A percentile compares a stretch with the other conserved stretches of the same genome.
These are phyloP conservation scores for Adansonia madagascariensis DNA, from an alignment of 441 rosid genomes.

Conservation along the genomic window DNA sequence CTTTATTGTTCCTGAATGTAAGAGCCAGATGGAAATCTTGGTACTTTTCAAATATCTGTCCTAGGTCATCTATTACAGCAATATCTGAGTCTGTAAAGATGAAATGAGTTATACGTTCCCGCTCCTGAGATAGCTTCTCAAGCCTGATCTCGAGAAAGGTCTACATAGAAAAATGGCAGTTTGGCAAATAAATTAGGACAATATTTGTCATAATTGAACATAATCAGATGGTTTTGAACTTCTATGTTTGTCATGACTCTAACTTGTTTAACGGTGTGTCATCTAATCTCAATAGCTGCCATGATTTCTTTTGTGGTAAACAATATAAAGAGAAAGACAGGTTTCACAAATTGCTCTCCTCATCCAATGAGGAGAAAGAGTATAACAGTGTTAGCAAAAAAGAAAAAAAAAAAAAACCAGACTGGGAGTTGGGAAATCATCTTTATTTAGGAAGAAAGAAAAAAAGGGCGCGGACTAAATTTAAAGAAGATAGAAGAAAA, in stretches of 20 bases:
- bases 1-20: constrained; percentile 91
- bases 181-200: constrained; percentile 11
- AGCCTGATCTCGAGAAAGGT: constrained; percentile 67
- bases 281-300: background rate
- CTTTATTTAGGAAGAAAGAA: background rate
- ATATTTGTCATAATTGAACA: background rate
- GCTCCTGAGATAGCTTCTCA: constrained; percentile 44
- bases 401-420: background rate
- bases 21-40: constrained; percentile 78
- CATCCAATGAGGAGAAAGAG: background rate
- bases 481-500: background rate
- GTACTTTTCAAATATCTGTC: constrained; percentile 57
- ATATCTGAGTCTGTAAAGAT: constrained; percentile 91
- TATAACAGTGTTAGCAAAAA: background rate
- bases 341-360: background rate
- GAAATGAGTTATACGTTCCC: constrained; percentile 53
- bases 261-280: background rate
- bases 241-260: constrained; percentile 2
- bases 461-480: background rate
- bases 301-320: background rate
- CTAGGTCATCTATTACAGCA: constrained; percentile 73
- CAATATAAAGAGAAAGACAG: background rate
- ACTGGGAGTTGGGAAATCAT: background rate
- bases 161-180: constrained; percentile 43
- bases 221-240: background rate